These are phyloP conservation scores for Pyrenophora seminiperda DNA, from an alignment of 2,329 filamentous ascomycete species.

Conservation along the genomic window DNA sequence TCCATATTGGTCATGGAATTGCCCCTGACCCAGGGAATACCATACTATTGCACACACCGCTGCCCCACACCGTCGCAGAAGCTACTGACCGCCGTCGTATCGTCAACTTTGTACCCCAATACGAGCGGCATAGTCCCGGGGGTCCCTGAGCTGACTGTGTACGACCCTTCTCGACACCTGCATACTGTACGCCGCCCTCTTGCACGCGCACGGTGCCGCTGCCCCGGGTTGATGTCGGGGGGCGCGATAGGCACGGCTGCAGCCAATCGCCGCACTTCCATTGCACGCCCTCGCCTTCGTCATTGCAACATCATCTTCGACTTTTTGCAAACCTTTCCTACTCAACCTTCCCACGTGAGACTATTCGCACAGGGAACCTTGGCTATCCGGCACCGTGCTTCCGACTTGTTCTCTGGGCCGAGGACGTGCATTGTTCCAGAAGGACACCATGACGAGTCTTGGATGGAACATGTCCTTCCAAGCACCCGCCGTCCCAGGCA, in stretches of 20 bases:
- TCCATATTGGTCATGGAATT: slow-evolving; percentile 27
- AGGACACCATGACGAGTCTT: neutral
- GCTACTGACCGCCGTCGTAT: slow-evolving; percentile 14
- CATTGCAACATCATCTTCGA: slow-evolving; percentile 30
- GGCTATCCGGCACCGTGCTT: slow-evolving; percentile 11
- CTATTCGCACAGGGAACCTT: too few species aligned
- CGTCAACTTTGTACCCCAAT: slow-evolving; percentile 3
- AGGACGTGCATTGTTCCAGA: slow-evolving; percentile 16
- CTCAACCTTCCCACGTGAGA: too few species aligned
- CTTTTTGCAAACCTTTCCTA: slow-evolving; percentile 24
- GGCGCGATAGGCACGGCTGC: slow-evolving; percentile 34
- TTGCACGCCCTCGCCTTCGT: slow-evolving; percentile 31
- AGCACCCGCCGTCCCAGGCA: slow-evolving; percentile 18
- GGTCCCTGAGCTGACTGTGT: slow-evolving; percentile 18
- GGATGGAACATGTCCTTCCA: slow-evolving; percentile 1
- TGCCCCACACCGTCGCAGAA: slow-evolving; percentile 5
- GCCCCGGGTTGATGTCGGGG: slow-evolving; percentile 21
- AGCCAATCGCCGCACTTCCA: slow-evolving; percentile 28
- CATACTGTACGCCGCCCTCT: slow-evolving; percentile 14
- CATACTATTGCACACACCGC: slow-evolving; percentile 16
- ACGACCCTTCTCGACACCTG: slow-evolving; percentile 22
- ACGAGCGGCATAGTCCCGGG: slow-evolving; percentile 7
- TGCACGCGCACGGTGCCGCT: slow-evolving; percentile 13
- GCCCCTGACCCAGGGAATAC: neutral
- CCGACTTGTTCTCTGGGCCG: slow-evolving; percentile 10